Base-by-base conservation (phyloP, 1,284 basidiomycete genomes). In the Melampsora medusae region DNA sequence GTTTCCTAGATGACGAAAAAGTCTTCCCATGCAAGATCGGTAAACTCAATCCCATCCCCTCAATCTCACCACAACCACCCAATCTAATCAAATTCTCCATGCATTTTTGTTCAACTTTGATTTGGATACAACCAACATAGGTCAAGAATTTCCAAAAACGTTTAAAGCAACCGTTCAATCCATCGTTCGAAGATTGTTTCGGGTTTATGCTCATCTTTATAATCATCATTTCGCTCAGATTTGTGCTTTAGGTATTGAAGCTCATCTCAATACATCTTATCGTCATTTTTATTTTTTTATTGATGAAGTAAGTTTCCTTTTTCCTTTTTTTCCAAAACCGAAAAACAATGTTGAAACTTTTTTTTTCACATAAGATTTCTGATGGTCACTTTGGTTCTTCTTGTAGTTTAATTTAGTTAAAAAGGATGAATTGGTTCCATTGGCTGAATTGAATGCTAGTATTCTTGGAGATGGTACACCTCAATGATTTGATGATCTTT, bases 141-240 rank as follows among this genome's bases (percentile, higher is more conserved):
- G 72, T 59, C 72, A 74, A 74, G 72, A 74, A 1, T 99, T 99
- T 84, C 92, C 96, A 2, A 89, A 88, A 81, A 92, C 90, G 81
- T 99, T 99, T 84, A 89, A 90, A 61, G 90, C 92, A 25, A 96
- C 92, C 0, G 90, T 97, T 78, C 91, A 93, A 83, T 93, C 92
- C 17, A 94, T 99, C 77, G 88, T 95, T 76, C 88, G 97, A 69
- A 88, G 97, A 33, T 85, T 99, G 66, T 99, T 99, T 87, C 88
- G 97, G 17, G 92, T 99, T 59, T 99, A 99, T 82, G 97, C 95
- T 28, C 97, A 99, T 84, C 90, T 99, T 81, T 99, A 99, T 86
- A 97, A 96, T 86, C 95, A 95, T 81, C 97, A 99, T 84, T 99
- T 99, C 84, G 96, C 98, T 81, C 96, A 98, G 82, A 93, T 99